These are phyloP conservation scores for Fusarium sarcochroum DNA, from an alignment of 2,329 filamentous ascomycete genomes.

Conservation along the genomic window DNA sequence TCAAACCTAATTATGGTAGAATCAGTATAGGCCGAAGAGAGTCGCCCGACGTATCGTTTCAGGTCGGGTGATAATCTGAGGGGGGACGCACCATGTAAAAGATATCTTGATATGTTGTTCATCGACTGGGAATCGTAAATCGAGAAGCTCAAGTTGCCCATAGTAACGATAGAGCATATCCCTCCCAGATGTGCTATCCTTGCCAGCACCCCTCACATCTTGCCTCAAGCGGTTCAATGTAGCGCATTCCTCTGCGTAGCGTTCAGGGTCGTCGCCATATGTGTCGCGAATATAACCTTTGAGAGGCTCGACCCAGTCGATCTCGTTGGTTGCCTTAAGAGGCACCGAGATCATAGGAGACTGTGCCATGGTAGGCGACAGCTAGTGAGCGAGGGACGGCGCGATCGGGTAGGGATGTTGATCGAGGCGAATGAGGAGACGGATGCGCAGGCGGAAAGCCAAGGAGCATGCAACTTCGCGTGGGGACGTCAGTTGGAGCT, in stretches of 20 bases:
- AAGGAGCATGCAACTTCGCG: conserved; percentile 39
- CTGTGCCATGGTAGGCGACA: conserved; percentile 74
- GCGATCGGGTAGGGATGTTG: conserved; percentile 18
- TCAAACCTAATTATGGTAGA: conserved; percentile 80
- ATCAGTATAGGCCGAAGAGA: conserved; percentile 18
- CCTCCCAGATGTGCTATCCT: conserved; percentile 93
- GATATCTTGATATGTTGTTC: conserved; percentile 99
- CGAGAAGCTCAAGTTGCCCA: conserved; percentile 93
- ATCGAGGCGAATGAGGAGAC: conserved; percentile 33
- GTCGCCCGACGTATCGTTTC: not conserved
- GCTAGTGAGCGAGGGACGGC: conserved; percentile 1
- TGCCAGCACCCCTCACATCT: conserved; percentile 97
- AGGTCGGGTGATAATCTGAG: not conserved
- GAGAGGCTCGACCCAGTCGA: conserved; percentile 94
- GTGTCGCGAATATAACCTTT: conserved; percentile 94
- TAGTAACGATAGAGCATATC: conserved; percentile 98
- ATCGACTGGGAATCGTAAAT: conserved; percentile 95
- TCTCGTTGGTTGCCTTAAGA: conserved; percentile 94
- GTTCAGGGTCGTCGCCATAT: conserved; percentile 96
- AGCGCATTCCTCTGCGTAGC: conserved; percentile 94
- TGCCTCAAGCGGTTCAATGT: conserved; percentile 95
- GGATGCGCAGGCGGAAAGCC: conserved; percentile 27
- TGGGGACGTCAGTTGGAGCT: conserved; percentile 25
- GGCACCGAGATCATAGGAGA: conserved; percentile 96
- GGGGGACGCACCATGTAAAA: conserved; percentile 87